phyloP scores from a whole-genome alignment of 1,284 basidiomycete species.

The Boletus semigastroideus region DNA sequence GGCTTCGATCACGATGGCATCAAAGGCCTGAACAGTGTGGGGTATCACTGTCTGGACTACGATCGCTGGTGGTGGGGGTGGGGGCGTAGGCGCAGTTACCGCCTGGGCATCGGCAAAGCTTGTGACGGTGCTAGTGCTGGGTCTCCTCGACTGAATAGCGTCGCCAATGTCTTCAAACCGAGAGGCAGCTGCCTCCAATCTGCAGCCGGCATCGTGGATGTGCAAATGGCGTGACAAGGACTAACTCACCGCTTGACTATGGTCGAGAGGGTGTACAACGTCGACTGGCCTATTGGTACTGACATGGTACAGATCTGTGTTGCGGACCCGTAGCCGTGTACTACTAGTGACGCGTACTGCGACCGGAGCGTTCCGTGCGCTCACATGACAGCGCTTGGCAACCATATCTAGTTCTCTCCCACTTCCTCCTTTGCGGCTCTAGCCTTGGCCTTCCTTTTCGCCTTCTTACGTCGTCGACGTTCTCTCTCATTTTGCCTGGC shows the following conservation, averaged over 20 bases:
- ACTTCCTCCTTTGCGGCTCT: conserved; percentile 7
- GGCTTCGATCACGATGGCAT: conserved; percentile 69
- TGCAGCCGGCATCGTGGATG: conserved; percentile 28
- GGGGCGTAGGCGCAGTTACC: conserved; percentile 38
- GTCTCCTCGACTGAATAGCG: conserved; percentile 40
- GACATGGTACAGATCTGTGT: conserved; percentile 17
- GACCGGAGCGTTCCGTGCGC: conserved; percentile 21
- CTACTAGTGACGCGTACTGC: background rate
- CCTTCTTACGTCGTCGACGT: conserved; percentile 66
- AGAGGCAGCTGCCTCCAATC: conserved; percentile 91
- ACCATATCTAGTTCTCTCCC: conserved; percentile 10
- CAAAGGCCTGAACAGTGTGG: conserved; percentile 70
- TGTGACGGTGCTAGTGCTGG: conserved; percentile 27
- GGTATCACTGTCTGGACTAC: conserved; percentile 44
- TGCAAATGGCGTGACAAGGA: background rate
- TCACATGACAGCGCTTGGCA: too few species aligned
- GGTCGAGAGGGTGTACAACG: conserved; percentile 72
- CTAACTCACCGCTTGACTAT: conserved; percentile 75
- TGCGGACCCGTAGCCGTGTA: background rate
- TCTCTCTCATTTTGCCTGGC: conserved; percentile 74
- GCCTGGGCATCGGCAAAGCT: conserved; percentile 37
- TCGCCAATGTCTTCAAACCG: conserved; percentile 87
- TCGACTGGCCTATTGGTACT: conserved; percentile 38
- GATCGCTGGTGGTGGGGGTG: conserved; percentile 39
- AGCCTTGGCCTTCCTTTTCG: conserved; percentile 56